These are phyloP conservation scores for Apodospora peruviana DNA, from an alignment of 495 filamentous ascomycete genomes.

Conservation along the genomic window DNA sequence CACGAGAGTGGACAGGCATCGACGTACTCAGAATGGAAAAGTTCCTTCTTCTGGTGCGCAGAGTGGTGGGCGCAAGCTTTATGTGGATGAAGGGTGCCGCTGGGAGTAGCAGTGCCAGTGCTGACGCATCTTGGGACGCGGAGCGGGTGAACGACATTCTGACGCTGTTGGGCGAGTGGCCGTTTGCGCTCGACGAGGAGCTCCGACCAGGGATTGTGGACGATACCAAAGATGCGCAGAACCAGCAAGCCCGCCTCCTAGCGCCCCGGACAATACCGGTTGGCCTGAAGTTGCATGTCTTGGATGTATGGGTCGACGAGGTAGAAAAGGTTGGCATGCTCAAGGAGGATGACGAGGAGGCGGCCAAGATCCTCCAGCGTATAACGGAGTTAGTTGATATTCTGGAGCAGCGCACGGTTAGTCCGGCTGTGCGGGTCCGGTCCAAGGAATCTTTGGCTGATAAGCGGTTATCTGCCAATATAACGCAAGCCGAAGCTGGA, in stretches of 20 bases:
- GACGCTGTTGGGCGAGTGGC: constrained; percentile 37
- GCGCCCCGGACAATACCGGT: constrained; percentile 54
- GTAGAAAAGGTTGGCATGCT: constrained; percentile 61
- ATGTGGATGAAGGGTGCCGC: constrained; percentile 40
- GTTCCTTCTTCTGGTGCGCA: constrained; percentile 78
- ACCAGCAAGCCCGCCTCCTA: constrained; percentile 17
- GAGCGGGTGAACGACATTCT: constrained; percentile 31
- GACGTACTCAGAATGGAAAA: constrained; percentile 90
- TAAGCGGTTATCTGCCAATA: constrained; percentile 58
- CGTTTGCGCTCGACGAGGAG: constrained; percentile 36
- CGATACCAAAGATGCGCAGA: neutral
- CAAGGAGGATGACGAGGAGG: constrained; percentile 34
- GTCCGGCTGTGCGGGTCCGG: constrained; percentile 69
- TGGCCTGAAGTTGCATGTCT: constrained; percentile 78
- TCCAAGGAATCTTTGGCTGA: constrained; percentile 70
- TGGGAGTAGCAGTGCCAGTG: constrained; percentile 17
- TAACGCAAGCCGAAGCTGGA: constrained; percentile 23
- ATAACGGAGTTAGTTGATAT: constrained; percentile 33
- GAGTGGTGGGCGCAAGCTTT: constrained; percentile 66
- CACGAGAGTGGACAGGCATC: constrained; percentile 72
- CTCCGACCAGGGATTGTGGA: constrained; percentile 18
- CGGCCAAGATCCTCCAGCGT: constrained; percentile 26
- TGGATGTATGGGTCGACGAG: constrained; percentile 91
- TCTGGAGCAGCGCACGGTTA: constrained; percentile 42
- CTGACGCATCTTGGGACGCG: constrained; percentile 21